Evolutionary conservation across 1,284 basidiomycete genomes (phyloP).

Genomic region (Rhodotorula glutinis): DNA sequence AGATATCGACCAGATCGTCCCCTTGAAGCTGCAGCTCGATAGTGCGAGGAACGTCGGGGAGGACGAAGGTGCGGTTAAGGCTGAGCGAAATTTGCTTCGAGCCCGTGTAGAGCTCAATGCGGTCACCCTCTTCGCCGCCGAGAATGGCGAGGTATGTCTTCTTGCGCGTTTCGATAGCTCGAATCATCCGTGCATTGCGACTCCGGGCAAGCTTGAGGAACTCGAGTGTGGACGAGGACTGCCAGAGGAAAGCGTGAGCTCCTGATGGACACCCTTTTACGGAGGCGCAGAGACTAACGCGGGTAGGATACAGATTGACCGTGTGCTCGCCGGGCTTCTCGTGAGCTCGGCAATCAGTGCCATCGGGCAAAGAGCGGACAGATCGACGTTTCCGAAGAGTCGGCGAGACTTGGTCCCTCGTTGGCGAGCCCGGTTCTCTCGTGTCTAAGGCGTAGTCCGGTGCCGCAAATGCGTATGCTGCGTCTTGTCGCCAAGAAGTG

Average conservation of each 20-base stretch:
- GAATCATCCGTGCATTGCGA: conserved; percentile 72
- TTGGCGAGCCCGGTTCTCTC: no score
- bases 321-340: no score
- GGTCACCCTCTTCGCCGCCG: conserved; percentile 86
- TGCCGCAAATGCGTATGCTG: no score
- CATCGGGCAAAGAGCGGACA: no score
- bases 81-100: conserved; percentile 44
- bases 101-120: conserved; percentile 76
- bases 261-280: no score
- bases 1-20: conserved; percentile 72
- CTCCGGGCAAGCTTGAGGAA: conserved; percentile 87
- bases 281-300: no score
- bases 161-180: conserved; percentile 77
- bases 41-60: conserved; percentile 78
- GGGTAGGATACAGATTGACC: not conserved
- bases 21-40: conserved; percentile 81
- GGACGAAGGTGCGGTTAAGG: conserved; percentile 68
- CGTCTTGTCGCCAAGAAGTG: no score
- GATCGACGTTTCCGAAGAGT: no score
- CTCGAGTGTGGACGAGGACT: conserved; percentile 54
- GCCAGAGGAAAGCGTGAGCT: no score
- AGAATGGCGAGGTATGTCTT: conserved; percentile 83
- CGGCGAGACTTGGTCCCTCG: no score
- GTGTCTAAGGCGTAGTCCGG: no score
- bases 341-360: no score